Base-by-base conservation (phyloP, 352 stramenopile species). In the Phytophthora constricta region DNA sequence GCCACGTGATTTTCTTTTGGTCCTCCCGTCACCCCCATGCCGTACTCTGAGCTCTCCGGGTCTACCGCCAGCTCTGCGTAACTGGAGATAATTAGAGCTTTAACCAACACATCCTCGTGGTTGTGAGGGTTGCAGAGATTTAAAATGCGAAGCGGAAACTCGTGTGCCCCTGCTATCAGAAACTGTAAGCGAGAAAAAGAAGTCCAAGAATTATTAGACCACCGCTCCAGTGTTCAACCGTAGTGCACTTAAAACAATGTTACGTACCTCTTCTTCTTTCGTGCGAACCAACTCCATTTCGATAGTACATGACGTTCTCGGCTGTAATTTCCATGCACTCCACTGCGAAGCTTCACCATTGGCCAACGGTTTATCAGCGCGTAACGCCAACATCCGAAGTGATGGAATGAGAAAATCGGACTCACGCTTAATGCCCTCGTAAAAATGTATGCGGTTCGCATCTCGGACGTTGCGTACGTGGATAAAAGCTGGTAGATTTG, bases 91-190 rank as follows among this genome's bases (percentile, higher is more conserved):
- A 96, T 89, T 41, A 94, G 83, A 27, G 84, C 84, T 4, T 70
- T 75, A 39, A 93, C 70, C 11, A 69, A 33, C 9, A 93, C 68
- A 31, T 79, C 62, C 55, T 95, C 82, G n/a, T 87, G 73, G 39
- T 96, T 96, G 59, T 84, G 82, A 11, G 87, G 87, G 47, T 96
- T 96, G 46, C 74, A 70, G n/a, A 93, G 22, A 45, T 96, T 96
- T 17, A 87, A 77, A 52, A 96, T 76, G 3, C 77, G 78, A 3
- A 95, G 50, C 1, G 63, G 56, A 37, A 95, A 93, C 22, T 87
- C 76, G 42, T 93, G 75, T 1, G 70, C 22, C 17, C 88, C 88
- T 52, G 88, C 73, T 28, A 45, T 54, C 19, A 93, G 49, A 53
- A 74, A 68, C 83, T 89, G 62, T 58, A 45, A 42, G 26, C 39